phyloP scores from a whole-genome alignment of 108 stramenopile species.

The Stephanodiscus triporus region DNA sequence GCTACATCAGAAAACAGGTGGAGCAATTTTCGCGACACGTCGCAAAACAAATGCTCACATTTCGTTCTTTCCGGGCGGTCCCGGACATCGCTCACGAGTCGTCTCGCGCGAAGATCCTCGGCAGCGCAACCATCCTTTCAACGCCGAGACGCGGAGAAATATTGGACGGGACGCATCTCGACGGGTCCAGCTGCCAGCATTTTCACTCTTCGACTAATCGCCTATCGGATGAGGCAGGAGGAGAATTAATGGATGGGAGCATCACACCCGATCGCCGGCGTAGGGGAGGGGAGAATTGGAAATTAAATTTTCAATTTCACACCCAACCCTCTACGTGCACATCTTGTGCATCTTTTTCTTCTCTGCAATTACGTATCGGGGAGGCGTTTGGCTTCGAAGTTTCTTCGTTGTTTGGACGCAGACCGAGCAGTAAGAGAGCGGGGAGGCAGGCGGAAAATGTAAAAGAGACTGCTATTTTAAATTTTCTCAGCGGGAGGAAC shows the following conservation, averaged over 20 bases:
- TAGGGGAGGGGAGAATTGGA: too few relatives aligned
- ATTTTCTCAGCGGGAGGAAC: too few relatives aligned
- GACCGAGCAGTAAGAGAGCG: too few relatives aligned
- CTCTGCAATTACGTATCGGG: background rate
- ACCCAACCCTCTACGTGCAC: too few relatives aligned
- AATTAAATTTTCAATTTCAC: too few relatives aligned
- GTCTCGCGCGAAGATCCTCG: background rate
- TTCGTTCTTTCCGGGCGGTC: background rate
- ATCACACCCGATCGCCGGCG: background rate
- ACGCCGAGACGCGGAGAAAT: background rate
- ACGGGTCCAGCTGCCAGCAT: background rate
- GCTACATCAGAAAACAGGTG: slow-evolving; percentile 19
- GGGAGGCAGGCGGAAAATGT: too few relatives aligned
- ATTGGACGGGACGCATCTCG: background rate
- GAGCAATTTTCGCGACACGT: slow-evolving; percentile 21
- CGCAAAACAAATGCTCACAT: background rate
- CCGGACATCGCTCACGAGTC: background rate
- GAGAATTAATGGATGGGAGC: slow-evolving; percentile 6
- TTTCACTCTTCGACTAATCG: background rate
- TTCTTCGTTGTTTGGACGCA: too few relatives aligned
- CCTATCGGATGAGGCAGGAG: background rate
- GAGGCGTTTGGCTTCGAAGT: too few relatives aligned
- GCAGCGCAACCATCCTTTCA: background rate
- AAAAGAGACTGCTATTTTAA: too few relatives aligned
- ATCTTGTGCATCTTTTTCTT: too few relatives aligned